Base-by-base conservation (phyloP, 441 rosid genomes). In the Populus trichocarpa region DNA sequence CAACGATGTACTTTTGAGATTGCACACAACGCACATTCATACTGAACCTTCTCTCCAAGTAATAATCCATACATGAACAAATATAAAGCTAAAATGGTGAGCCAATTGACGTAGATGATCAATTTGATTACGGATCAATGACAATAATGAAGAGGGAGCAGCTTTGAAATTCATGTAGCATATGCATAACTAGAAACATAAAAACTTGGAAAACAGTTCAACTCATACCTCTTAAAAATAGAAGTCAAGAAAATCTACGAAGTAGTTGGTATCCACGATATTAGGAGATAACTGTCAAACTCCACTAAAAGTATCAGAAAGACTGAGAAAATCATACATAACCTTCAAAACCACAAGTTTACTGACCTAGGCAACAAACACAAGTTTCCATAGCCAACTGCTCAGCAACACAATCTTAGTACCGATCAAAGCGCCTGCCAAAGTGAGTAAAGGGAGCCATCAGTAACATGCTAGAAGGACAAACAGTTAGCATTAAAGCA, bases 391-490 rank as follows among this genome's bases (percentile, higher is more conserved):
- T 72, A 71, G 74, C 81, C 78, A 79, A 79, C 81, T 13, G 25
- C 71, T 71, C 40, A 30, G 38, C 82, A 77, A 59, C 76, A 76
- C 50, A 68, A 75, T 59, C 59, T 82, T 84, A 88, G 85, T 86
- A 83, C 74, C 89, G 89, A 78, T 84, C 91, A 77, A 78, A 72
- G 64, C 89, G 91, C 91, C 91, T 88, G 88, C 74, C 12, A 81
- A 75, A 40, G 38, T 9, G 36, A 50, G 33, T 71, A 36, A 64
- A 36, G 8, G 18, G 71, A 11, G 23, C 46, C 64, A 22, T 66
- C 33, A 57, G 57, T 14, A 36, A 53, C 28, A 73, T 38, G n/a
- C 20, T 14, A 50, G 23, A n/a, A 5, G n/a, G 42, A 68, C 13
- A 74, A 14, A 36, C 11, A 8, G 57, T 3, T 2, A 11, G 63